These are phyloP conservation scores for Blastobotrys malaysiensis DNA, from an alignment of 1,139 yeast genomes.

Conservation along the genomic window DNA sequence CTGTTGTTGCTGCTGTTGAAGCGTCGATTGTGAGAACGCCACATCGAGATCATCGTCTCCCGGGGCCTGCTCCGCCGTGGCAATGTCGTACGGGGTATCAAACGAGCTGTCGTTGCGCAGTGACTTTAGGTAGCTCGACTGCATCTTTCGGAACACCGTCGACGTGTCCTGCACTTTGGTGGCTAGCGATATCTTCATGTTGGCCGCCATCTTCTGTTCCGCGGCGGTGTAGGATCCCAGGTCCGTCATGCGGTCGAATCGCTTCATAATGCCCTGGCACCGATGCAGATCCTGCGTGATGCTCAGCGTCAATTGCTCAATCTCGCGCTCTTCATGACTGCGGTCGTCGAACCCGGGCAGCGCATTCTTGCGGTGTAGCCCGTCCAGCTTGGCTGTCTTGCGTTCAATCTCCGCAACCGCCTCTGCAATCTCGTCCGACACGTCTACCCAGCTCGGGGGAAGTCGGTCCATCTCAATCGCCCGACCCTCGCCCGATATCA, in stretches of 20 bases:
- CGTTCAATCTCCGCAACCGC: constrained; percentile 45
- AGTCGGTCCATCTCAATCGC: constrained; percentile 43
- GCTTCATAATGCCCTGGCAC: constrained; percentile 71
- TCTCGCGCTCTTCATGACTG: constrained; percentile 60
- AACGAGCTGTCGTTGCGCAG: constrained; percentile 36
- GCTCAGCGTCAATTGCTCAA: constrained; percentile 69
- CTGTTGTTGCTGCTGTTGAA: constrained; percentile 34
- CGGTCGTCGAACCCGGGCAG: constrained; percentile 84
- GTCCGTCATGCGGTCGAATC: constrained; percentile 46
- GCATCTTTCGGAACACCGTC: constrained; percentile 75
- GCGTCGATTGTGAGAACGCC: constrained; percentile 39
- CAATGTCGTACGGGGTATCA: constrained; percentile 13
- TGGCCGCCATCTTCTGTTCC: constrained; percentile 64
- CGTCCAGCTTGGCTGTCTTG: constrained; percentile 53
- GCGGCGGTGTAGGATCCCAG: constrained; percentile 29
- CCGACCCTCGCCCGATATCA: constrained; percentile 37
- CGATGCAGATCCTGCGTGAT: constrained; percentile 70
- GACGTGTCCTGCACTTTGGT: constrained; percentile 74
- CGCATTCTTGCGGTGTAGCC: constrained; percentile 72
- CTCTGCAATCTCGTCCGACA: constrained; percentile 66
- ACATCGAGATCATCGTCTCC: constrained; percentile 38
- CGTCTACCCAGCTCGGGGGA: constrained; percentile 76
- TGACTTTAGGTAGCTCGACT: constrained; percentile 76
- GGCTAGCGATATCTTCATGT: constrained; percentile 81
- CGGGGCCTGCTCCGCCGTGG: constrained; percentile 1